phyloP scores from a whole-genome alignment of 2,329 filamentous ascomycete species.

The Xylaria sp. region DNA sequence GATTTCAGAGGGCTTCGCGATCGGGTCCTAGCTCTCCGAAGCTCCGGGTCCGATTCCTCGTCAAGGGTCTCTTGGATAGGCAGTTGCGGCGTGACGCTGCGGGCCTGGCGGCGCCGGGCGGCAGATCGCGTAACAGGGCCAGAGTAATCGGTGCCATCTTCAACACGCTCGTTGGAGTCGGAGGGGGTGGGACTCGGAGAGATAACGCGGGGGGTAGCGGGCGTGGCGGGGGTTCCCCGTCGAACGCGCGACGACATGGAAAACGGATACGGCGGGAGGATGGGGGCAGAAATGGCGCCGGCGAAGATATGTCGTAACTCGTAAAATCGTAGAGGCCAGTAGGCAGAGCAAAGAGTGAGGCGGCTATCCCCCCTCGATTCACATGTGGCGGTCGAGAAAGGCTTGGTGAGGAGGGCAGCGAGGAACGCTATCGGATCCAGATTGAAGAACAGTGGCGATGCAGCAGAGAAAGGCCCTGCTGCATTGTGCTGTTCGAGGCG shows the following conservation, averaged over 20 bases:
- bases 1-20: slow-evolving; percentile 70
- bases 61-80: slow-evolving; percentile 65
- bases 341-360: slow-evolving; percentile 48
- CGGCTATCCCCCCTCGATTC: slow-evolving; percentile 58
- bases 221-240: slow-evolving; percentile 73
- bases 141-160: slow-evolving; percentile 62
- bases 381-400: slow-evolving; percentile 39
- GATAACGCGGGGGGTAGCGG: slow-evolving; percentile 83
- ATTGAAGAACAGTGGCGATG: slow-evolving; percentile 54
- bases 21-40: slow-evolving; percentile 69
- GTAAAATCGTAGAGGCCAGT: slow-evolving; percentile 56
- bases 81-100: slow-evolving; percentile 53
- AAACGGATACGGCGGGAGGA: slow-evolving; percentile 64
- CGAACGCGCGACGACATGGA: slow-evolving; percentile 59
- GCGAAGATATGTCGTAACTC: slow-evolving; percentile 57
- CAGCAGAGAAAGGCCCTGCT: slow-evolving; percentile 63
- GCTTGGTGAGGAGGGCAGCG: slow-evolving; percentile 44
- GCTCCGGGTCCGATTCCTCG: slow-evolving; percentile 57
- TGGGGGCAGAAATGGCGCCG: slow-evolving; percentile 61
- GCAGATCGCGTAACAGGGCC: slow-evolving; percentile 80
- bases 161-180: slow-evolving; percentile 57
- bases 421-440: slow-evolving; percentile 61
- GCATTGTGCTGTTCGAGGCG: slow-evolving; percentile 51
- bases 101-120: slow-evolving; percentile 61
- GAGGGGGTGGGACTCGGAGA: slow-evolving; percentile 83